Conservation (phyloP, 495 filamentous ascomycete species). For the Xanthoparmelia taractica region DNA sequence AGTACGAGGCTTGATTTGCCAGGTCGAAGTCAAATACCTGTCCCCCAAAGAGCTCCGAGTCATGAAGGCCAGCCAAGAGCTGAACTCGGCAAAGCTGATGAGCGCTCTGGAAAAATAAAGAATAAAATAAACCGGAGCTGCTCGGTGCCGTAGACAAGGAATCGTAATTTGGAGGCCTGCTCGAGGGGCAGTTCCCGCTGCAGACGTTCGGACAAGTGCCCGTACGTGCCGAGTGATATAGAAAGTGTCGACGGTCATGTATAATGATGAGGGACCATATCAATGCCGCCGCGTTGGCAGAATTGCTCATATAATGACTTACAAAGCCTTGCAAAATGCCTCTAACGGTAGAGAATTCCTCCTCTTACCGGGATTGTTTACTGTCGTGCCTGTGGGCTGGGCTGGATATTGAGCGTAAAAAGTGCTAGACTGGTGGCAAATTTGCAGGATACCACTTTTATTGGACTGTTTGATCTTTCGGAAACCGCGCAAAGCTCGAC, state of each 20-base stretch:
- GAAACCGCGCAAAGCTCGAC: no score
- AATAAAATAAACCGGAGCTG: background rate
- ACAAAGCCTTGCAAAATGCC: background rate
- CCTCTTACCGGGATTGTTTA: background rate
- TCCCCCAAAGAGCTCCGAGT: background rate
- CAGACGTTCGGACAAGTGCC: no score
- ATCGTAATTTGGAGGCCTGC: no score
- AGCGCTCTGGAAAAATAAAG: background rate
- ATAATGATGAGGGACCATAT: background rate
- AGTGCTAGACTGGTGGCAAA: no score
- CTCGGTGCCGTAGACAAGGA: background rate
- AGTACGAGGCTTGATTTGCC: background rate
- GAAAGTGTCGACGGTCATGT: background rate
- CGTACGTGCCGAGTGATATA: background rate
- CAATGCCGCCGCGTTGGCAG: background rate
- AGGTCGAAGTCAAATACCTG: background rate
- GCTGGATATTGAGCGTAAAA: no score
- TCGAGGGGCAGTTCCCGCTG: no score
- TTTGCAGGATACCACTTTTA: no score
- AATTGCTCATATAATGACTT: background rate
- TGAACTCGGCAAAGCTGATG: background rate
- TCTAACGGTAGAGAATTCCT: no score
- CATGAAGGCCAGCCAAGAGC: background rate
- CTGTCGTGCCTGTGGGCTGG: background rate
- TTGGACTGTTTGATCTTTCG: no score